Evolutionary conservation across 1,139 yeast species (phyloP).

Genomic region (Saccharomyces uvarum): DNA sequence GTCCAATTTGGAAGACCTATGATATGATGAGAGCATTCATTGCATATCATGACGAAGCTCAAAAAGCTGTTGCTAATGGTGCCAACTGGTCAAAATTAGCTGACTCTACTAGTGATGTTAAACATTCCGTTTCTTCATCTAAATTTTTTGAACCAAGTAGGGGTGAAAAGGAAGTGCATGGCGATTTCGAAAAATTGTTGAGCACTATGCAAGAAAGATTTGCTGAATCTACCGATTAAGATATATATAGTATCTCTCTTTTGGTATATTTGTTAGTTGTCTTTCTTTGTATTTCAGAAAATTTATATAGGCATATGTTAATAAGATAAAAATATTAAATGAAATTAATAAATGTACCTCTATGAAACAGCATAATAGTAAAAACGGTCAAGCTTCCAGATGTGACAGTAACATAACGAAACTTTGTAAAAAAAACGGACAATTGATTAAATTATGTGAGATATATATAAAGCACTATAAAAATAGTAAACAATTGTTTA

Average conservation of each 20-base stretch:
- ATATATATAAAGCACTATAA: neutral
- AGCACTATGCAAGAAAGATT: slow-evolving; percentile 78
- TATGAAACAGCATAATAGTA: neutral
- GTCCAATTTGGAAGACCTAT: slow-evolving; percentile 98
- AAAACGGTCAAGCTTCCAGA: neutral
- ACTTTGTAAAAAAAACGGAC: neutral
- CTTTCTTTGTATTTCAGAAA: neutral
- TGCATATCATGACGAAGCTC: slow-evolving; percentile 91
- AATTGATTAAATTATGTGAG: neutral
- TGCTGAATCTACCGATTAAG: slow-evolving; percentile 87
- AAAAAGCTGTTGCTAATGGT: slow-evolving; percentile 90
- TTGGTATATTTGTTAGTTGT: neutral
- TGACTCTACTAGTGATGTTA: slow-evolving; percentile 81
- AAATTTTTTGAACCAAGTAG: slow-evolving; percentile 93
- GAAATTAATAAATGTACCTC: neutral
- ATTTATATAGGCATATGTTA: neutral
- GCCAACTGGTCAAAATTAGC: slow-evolving; percentile 89
- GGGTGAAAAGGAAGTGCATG: slow-evolving; percentile 74
- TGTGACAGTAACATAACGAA: neutral
- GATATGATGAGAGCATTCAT: slow-evolving; percentile 96
- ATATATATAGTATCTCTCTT: neutral
- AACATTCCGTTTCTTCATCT: slow-evolving; percentile 88
- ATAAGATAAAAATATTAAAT: neutral
- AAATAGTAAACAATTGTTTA: neutral
- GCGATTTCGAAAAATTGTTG: slow-evolving; percentile 70